Percentiles rank a stretch among this genome's conserved stretches.
phyloP scores from a whole-genome alignment of 2,329 filamentous ascomycete species.

The Cordyceps pruinosa region DNA sequence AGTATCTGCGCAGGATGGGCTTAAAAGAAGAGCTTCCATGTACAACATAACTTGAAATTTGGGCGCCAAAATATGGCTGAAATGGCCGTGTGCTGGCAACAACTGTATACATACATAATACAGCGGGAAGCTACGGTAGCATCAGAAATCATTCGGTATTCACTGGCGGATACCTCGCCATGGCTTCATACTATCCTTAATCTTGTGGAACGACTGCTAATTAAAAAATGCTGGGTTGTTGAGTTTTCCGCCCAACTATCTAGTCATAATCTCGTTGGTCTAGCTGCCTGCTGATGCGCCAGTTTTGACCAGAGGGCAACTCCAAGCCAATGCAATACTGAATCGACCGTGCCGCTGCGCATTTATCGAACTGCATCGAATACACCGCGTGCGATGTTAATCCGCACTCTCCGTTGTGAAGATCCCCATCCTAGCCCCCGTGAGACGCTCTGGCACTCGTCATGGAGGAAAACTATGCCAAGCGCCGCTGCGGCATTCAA shows the following conservation, averaged over 20 bases:
- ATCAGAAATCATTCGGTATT: neutral
- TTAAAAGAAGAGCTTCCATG: neutral
- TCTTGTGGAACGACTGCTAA: neutral
- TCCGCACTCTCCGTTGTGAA: neutral
- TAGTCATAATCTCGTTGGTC: neutral
- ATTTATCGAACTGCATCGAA: neutral
- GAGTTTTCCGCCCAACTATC: neutral
- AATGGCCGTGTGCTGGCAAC: neutral
- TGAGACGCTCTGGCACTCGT: neutral
- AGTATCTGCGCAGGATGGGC: neutral
- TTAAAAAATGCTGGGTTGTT: neutral
- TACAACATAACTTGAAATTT: neutral
- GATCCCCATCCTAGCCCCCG: neutral
- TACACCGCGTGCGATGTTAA: neutral
- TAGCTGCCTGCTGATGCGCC: neutral
- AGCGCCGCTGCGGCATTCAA: too few relatives aligned
- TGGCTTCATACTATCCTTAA: neutral
- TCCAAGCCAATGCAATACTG: neutral
- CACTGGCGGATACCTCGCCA: neutral
- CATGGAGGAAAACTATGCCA: too few relatives aligned
- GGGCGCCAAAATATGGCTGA: neutral
- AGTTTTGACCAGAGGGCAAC: neutral
- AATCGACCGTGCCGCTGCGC: neutral
- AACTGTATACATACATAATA: conserved; percentile 2
- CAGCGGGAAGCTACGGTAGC: neutral